Evolutionary conservation across 495 filamentous ascomycete genomes (phyloP), one percentile per base, ranked within the genome.

Genomic region (Penicillium silybi): DNA sequence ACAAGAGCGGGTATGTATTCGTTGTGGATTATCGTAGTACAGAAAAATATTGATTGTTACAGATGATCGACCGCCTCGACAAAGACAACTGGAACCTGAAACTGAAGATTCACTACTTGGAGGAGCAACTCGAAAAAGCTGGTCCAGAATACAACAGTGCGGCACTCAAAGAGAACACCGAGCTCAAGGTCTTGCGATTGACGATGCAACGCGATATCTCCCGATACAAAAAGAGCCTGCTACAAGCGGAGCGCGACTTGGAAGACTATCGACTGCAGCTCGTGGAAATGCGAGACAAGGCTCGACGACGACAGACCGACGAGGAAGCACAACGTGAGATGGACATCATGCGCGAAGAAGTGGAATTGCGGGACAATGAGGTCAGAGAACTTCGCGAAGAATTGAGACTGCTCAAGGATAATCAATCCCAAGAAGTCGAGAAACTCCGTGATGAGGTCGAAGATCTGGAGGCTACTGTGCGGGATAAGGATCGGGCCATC

Each of bases 71-170:
- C 68, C 88, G 86, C 62, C 90, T 97, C 53, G 90, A 97, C 66
- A 98, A 97, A 72, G 77, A 78, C 52, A 97, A 97, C 61, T 98
- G 96, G 62, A 95, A 95, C 54, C 76, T 98, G 35, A 98, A 98
- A 69, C 80, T 98, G 50, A 97, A 96, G 70, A 93, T 97, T 35
- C 92, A 96, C 69, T 97, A 92, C 60, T 76, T 98, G 23, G 90
- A 92, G 68, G 89, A 97, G 58, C 84, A 87, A 20, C 65, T 97
- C 15, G 79, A 85, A 34, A 95, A 92, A 64, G 80, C 85, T 20
- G 95, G 93, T 0, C 91, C 90, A 2, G 86, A 87, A 29, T 90
- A 89, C 74, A 92, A 90, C 63, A 86, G 92, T 57, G 80, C 82
- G 18, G 89, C 95, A 0, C 72, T 98, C 11, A 87, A 87, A 63